Percentiles rank a stretch among this genome's conserved stretches.
Evolutionary conservation across 257 asterid genomes (phyloP).

Genomic region (Rhazya stricta): DNA sequence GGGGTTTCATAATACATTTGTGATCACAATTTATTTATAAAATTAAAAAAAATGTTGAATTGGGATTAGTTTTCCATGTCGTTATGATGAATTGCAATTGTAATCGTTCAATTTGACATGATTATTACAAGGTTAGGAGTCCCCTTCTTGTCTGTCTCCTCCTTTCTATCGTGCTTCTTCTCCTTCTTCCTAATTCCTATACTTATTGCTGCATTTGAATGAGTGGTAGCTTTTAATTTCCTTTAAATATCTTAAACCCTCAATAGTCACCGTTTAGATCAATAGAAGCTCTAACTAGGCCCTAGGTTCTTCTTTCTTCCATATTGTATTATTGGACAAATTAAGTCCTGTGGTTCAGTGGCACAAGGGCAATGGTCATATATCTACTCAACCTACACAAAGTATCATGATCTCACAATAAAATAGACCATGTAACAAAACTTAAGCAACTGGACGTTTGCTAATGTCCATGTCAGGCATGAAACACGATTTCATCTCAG

Average conservation of each 20-base stretch:
- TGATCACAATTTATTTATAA: slow-evolving; percentile 1
- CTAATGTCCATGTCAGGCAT: background rate
- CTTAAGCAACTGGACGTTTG: slow-evolving; percentile 7
- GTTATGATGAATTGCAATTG: background rate
- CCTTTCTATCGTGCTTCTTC: background rate
- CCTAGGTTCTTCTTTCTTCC: background rate
- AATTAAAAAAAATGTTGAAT: background rate
- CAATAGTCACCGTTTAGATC: background rate
- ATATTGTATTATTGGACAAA: background rate
- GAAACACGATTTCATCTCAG: background rate
- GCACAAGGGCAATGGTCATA: background rate
- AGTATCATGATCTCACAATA: background rate
- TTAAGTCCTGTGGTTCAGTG: background rate
- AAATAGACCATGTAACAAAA: background rate
- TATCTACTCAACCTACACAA: background rate
- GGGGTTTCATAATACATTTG: background rate
- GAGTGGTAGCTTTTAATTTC: background rate
- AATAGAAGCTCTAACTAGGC: background rate
- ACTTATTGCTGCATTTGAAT: background rate
- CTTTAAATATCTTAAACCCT: background rate
- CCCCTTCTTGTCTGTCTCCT: slow-evolving; percentile 6
- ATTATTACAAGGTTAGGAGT: background rate
- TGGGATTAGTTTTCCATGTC: background rate
- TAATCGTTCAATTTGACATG: background rate
- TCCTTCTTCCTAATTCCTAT: background rate